These are phyloP conservation scores for Arctostaphylos glauca DNA, from an alignment of 148 eudicot species.

Conservation along the genomic window DNA sequence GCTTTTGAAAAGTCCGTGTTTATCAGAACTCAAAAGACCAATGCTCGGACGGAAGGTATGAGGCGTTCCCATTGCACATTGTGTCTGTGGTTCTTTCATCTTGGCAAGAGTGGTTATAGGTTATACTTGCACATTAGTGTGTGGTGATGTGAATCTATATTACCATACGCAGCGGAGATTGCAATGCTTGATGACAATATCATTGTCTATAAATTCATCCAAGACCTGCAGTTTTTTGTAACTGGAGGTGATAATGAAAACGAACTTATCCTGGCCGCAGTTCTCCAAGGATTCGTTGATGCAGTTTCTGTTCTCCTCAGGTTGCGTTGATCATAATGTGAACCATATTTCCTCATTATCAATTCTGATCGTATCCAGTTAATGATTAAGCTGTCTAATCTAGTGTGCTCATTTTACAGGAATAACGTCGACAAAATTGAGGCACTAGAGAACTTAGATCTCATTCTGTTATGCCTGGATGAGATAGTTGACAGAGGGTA, in stretches of 20 bases:
- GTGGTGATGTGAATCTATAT: neutral
- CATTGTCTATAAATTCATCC: constrained; percentile 58
- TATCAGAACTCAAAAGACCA: constrained; percentile 35
- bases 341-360: neutral
- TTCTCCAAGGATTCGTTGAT: constrained; percentile 67
- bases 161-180: constrained; percentile 45
- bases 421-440: constrained; percentile 50
- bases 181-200: constrained; percentile 50
- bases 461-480: constrained; percentile 65
- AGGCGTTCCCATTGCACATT: neutral
- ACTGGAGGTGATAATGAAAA: constrained; percentile 71
- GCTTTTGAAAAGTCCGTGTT: constrained; percentile 41
- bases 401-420: constrained; percentile 23
- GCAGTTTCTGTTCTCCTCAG: constrained; percentile 59
- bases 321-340: constrained; percentile 20
- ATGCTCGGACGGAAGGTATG: constrained; percentile 38
- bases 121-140: neutral
- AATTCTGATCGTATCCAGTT: neutral
- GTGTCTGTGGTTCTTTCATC: neutral
- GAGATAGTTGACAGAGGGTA: constrained; percentile 79
- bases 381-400: neutral
- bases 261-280: constrained; percentile 50
- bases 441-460: constrained; percentile 70
- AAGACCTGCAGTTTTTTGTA: constrained; percentile 63
- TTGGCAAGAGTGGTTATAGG: neutral